Evolutionary conservation across 73 alveolate species (phyloP), one percentile per base, ranked within the genome.

Genomic region (Blepharisma japonicum): DNA sequence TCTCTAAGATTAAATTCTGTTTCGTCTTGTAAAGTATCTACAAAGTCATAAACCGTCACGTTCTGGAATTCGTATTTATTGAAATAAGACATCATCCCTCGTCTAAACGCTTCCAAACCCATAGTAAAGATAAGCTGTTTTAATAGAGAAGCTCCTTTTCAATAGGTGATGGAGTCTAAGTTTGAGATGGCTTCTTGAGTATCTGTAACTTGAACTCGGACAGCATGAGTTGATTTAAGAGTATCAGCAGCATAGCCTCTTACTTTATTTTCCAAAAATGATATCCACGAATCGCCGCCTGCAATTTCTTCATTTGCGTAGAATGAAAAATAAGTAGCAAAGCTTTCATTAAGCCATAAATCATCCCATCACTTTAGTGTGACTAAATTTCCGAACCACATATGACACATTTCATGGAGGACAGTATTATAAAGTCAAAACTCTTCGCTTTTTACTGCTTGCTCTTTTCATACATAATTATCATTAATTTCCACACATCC

Each of bases 331-430:
- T 18, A 61, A n/a, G 74, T 61, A 45, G 99, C 99, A 83, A 97
- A 97, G 71, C 97, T 89, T 81, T 97, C 99, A 93, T 97, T 97
- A 32, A 97, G 89, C 99, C 99, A 97, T 8, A 97, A 77, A 74
- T 97, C 99, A 87, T 93, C 93, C 99, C 99, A 97, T 99, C 99
- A 97, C 71, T 94, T 88, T 98, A 97, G 91, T 7, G 99, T 97
- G 6, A 94, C 98, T 55, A 91, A 78, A 84, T 97, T 95, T 6
- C 99, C 99, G 77, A 97, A 97, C 99, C 99, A 97, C 97, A 90
- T 90, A 88, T 97, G 99, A 18, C 98, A 97, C 46, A 97, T 84
- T 74, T 97, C 99, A 85, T 97, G 99, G 6, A 90, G 88, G 11
- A 93, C 80, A 66, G 94, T 87, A 55, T 93, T 91, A 6, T 88